Percentiles rank a stretch among this genome's conserved stretches.
phyloP scores from a whole-genome alignment of 352 stramenopile species.

The Pythium plurisporium region DNA sequence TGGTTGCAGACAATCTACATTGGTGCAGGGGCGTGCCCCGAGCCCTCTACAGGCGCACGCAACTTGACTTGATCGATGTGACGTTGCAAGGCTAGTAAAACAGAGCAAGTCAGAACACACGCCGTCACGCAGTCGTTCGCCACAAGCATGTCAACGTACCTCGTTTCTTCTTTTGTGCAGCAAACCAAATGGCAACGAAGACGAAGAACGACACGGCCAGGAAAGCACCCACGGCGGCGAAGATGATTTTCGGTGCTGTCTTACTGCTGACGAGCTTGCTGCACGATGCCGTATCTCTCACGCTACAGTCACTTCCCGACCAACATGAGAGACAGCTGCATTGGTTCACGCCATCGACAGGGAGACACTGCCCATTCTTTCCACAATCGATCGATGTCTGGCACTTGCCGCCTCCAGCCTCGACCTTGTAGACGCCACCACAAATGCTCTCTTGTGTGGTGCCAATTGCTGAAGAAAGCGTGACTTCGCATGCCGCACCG shows the following conservation, averaged over 20 bases:
- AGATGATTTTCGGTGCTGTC: conserved; percentile 65
- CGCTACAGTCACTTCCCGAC: conserved; percentile 69
- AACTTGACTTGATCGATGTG: conserved; percentile 60
- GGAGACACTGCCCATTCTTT: conserved; percentile 68
- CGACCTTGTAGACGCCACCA: conserved; percentile 52
- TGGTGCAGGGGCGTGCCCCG: conserved; percentile 27
- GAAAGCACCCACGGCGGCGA: conserved; percentile 63
- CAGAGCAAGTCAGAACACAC: not conserved
- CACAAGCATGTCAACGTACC: conserved; percentile 28
- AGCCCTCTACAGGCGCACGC: conserved; percentile 30
- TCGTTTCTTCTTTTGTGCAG: conserved; percentile 68
- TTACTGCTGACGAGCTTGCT: conserved; percentile 56
- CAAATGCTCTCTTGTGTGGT: conserved; percentile 81
- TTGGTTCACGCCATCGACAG: conserved; percentile 50
- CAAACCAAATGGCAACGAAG: conserved; percentile 64
- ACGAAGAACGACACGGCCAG: conserved; percentile 71
- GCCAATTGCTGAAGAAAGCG: conserved; percentile 34
- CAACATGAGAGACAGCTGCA: conserved; percentile 78
- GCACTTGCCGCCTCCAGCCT: conserved; percentile 59
- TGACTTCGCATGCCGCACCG: conserved; percentile 65
- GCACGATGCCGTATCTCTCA: conserved; percentile 69
- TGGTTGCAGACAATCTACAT: conserved; percentile 9
- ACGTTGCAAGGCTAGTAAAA: conserved; percentile 50
- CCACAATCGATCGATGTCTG: conserved; percentile 61
- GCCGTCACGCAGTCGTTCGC: not conserved